Evolutionary conservation across 768 basidiomycete genomes (phyloP).

Genomic region (Mycena galericulata): DNA sequence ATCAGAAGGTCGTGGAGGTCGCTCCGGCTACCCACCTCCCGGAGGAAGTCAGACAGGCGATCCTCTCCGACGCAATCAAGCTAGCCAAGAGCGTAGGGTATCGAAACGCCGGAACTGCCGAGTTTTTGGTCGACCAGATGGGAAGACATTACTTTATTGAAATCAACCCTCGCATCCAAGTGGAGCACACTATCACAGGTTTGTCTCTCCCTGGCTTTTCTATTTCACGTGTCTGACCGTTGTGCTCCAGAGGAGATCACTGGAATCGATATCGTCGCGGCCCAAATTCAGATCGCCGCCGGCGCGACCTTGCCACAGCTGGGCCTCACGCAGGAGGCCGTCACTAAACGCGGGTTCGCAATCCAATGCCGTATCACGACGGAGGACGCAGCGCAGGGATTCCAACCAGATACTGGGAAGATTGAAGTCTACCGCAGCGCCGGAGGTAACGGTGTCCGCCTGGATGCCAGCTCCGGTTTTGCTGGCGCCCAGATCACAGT

Average conservation of each 20-base stretch:
- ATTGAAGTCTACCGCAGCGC: constrained; percentile 99
- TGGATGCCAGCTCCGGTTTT: constrained; percentile 97
- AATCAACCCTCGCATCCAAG: constrained; percentile 99
- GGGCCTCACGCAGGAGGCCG: constrained; percentile 95
- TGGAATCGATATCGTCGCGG: constrained; percentile 98
- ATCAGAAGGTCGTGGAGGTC: constrained; percentile 99
- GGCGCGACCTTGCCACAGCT: constrained; percentile 96
- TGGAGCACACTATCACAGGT: constrained; percentile 99
- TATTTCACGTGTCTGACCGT: constrained; percentile 23
- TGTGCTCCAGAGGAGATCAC: constrained; percentile 93
- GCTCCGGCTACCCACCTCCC: constrained; percentile 96
- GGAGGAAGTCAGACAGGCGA: constrained; percentile 90
- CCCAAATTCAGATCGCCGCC: constrained; percentile 99
- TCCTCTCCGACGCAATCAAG: constrained; percentile 92
- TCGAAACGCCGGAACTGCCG: constrained; percentile 96
- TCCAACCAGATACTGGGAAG: constrained; percentile 99
- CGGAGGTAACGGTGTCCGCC: constrained; percentile 97
- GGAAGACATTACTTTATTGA: constrained; percentile 99
- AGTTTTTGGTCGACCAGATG: constrained; percentile 97
- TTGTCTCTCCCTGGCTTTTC: constrained; percentile 37
- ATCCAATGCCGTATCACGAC: constrained; percentile 99
- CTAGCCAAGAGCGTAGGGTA: constrained; percentile 94
- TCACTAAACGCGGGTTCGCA: constrained; percentile 95
- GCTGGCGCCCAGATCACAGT: constrained; percentile 99
- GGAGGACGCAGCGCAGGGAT: constrained; percentile 90